Evolutionary conservation across 2,329 filamentous ascomycete genomes (phyloP).

Genomic region (Hymenoscyphus linearis): DNA sequence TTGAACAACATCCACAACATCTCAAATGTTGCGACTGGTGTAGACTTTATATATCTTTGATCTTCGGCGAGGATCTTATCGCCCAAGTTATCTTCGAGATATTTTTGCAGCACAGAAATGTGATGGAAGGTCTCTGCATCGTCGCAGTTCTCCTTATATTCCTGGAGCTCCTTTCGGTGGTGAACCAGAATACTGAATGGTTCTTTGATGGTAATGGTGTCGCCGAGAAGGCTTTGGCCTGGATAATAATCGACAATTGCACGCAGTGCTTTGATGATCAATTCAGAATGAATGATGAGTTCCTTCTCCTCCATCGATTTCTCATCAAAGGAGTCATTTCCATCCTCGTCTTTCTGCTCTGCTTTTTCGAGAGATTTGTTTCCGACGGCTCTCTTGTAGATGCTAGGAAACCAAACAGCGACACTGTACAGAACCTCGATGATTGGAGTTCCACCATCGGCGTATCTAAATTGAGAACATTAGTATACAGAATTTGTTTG

Average conservation of each 20-base stretch:
- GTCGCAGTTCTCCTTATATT: conserved; percentile 18
- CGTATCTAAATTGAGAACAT: conserved; percentile 13
- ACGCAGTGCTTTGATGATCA: conserved; percentile 23
- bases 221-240: conserved; percentile 17
- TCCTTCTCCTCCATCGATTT: conserved; percentile 24
- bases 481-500: background rate
- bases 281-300: conserved; percentile 22
- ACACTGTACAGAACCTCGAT: conserved; percentile 22
- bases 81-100: conserved; percentile 20
- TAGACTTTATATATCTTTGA: conserved; percentile 11
- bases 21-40: conserved; percentile 21
- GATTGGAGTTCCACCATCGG: conserved; percentile 17
- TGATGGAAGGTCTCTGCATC: conserved; percentile 20
- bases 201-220: conserved; percentile 24
- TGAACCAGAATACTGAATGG: conserved; percentile 37
- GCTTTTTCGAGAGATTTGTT: conserved; percentile 9
- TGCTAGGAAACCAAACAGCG: conserved; percentile 22
- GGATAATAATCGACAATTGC: conserved; percentile 23
- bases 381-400: conserved; percentile 15
- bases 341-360: conserved; percentile 14
- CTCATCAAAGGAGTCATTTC: conserved; percentile 19
- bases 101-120: conserved; percentile 18
- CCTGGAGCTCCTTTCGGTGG: conserved; percentile 21
- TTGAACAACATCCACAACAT: conserved; percentile 27
- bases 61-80: conserved; percentile 21